Conservation (phyloP, 2,329 filamentous ascomycete species). For the Claviceps africana region DNA sequence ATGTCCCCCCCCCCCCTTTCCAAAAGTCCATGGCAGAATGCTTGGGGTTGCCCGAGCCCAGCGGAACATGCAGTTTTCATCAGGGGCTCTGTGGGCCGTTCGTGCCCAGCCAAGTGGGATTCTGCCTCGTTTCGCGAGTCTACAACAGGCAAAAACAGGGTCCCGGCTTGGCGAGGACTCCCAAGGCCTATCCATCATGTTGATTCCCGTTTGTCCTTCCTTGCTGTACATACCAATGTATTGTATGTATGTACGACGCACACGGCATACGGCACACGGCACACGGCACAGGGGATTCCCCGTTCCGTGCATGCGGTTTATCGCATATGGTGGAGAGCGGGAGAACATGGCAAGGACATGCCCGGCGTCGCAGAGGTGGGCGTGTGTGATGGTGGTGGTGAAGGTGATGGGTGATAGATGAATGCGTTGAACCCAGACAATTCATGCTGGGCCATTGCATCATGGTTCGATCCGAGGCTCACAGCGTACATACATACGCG, state of each 20-base stretch:
- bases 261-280: no score
- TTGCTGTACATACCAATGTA: no score
- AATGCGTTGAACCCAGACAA: not conserved
- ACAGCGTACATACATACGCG: not conserved
- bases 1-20: no score
- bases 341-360: not conserved
- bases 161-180: not conserved
- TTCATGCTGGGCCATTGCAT: not conserved
- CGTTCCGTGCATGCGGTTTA: not conserved
- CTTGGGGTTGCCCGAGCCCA: no score
- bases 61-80: no score
- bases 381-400: not conserved
- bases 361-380: not conserved
- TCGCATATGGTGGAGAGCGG: not conserved
- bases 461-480: not conserved
- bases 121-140: not conserved
- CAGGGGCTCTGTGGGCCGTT: no score
- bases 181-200: not conserved
- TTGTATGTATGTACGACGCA: no score
- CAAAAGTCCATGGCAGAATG: no score
- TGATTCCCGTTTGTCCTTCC: no score
- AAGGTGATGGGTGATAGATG: not conserved
- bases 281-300: not conserved
- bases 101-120: no score
- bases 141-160: not conserved